Base-by-base conservation (phyloP, 148 eudicot species). In the Vaccinium corymbosum region DNA sequence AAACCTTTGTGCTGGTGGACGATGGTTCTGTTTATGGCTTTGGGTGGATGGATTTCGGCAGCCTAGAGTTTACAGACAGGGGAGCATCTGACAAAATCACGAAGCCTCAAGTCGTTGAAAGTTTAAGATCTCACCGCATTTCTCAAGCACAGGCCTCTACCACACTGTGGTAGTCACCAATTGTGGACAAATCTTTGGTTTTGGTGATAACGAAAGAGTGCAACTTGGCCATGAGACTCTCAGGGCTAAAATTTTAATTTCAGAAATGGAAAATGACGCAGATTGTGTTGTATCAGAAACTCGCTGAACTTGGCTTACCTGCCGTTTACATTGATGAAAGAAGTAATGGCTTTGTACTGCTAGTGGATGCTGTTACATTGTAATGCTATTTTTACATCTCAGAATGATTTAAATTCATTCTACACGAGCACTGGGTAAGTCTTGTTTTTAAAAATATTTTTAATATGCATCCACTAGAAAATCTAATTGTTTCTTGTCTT, bases 31-130 rank as follows among this genome's bases (percentile, higher is more conserved):
- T 97, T 48, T 93, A 92, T 76, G 99, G 93, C 51, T 97, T 94
- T 83, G 99, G 96, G 25, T 93, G 97, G 97, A 94, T 94, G 97
- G 98, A 89, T 32, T 97, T 94, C 80, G 98, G 98, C 19, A 94
- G 99, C 88, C 94, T 97, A 10, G 99, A 98, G 61, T 92, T 97
- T 83, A 92, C 92, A 11, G 93, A 93, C 85, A 89, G 89, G 84
- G 95, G 92, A 55, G 91, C 83, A 15, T 94, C 94, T 9, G 95
- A 93, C 84, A 94, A 97, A 89, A 56, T 97, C 80, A 88, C 27
- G 0, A 27, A 27, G 27, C 27, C 27, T 27, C 27, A 0, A 27
- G 27, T 27, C 27, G 0, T 27, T 27, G 27, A 27, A 27, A 27
- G 27, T 27, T 27, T 27, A 27, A 91, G 89, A 83, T 74, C 56